Evolutionary conservation across 1,139 yeast species (phyloP).

Genomic region (Petasospora rhodanensis): DNA sequence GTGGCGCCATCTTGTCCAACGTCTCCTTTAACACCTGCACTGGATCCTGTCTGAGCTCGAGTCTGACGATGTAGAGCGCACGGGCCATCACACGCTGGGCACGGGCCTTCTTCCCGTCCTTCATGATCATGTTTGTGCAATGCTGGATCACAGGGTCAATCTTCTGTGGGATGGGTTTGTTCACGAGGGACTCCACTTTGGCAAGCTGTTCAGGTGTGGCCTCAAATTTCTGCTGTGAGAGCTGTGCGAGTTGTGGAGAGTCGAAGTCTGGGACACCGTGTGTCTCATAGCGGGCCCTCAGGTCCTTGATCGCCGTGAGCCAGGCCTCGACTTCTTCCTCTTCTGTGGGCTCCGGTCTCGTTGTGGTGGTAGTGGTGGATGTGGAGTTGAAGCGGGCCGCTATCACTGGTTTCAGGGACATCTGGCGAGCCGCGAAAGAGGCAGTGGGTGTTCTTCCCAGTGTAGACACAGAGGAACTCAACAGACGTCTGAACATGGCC

Average conservation of each 20-base stretch:
- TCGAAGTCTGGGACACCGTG: slow-evolving; percentile 22
- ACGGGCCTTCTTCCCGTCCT: slow-evolving; percentile 80
- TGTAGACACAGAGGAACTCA: too few species aligned
- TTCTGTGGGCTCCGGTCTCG: slow-evolving; percentile 5
- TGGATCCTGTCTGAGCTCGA: slow-evolving; percentile 72
- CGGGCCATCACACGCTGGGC: slow-evolving; percentile 73
- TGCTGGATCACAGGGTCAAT: slow-evolving; percentile 71
- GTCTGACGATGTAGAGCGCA: slow-evolving; percentile 76
- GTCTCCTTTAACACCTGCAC: slow-evolving; percentile 68
- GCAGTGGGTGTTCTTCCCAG: too few species aligned
- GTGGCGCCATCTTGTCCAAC: slow-evolving; percentile 80
- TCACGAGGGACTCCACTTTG: slow-evolving; percentile 33
- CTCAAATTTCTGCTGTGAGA: slow-evolving; percentile 17
- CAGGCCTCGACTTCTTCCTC: slow-evolving; percentile 24
- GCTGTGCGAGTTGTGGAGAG: slow-evolving; percentile 18
- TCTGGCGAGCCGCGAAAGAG: too few species aligned
- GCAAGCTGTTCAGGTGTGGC: slow-evolving; percentile 24
- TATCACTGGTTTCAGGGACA: too few species aligned
- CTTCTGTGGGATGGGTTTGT: slow-evolving; percentile 54
- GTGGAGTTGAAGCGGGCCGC: slow-evolving; percentile 18
- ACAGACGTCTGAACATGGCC: too few species aligned
- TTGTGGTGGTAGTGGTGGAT: slow-evolving; percentile 1
- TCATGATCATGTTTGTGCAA: slow-evolving; percentile 85
- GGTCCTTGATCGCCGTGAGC: slow-evolving; percentile 20
- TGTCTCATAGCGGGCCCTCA: slow-evolving; percentile 17